A percentile compares a stretch with the other conserved stretches of the same genome.
Evolutionary conservation across 768 basidiomycete species (phyloP).

Genomic region (Hygrocybe coccinea): DNA sequence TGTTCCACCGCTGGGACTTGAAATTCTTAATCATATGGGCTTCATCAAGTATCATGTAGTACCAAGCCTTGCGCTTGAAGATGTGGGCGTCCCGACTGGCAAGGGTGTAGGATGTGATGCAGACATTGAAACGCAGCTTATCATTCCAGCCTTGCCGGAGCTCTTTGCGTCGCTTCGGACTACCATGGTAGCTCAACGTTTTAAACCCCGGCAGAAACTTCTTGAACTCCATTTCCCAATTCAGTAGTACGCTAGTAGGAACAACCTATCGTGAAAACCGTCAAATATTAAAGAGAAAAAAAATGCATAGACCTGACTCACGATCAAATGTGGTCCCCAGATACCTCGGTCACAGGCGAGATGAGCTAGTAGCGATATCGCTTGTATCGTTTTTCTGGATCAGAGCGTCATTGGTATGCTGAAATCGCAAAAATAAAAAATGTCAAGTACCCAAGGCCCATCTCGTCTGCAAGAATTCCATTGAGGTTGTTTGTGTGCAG

Average conservation of each 20-base stretch:
- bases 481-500: conserved; percentile 77
- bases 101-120: conserved; percentile 90
- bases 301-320: conserved; percentile 27
- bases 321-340: conserved; percentile 89
- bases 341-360: conserved; percentile 86
- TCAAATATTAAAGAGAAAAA: conserved; percentile 17
- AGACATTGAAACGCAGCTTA: conserved; percentile 86
- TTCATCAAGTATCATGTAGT: conserved; percentile 94
- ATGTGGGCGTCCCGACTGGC: conserved; percentile 88
- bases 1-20: conserved; percentile 90
- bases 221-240: conserved; percentile 97
- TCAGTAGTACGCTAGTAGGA: conserved; percentile 89
- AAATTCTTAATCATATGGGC: conserved; percentile 99
- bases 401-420: neutral
- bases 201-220: conserved; percentile 90
- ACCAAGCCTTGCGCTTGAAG: conserved; percentile 90
- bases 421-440: conserved; percentile 1
- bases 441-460: conserved; percentile 75
- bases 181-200: conserved; percentile 86
- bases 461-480: conserved; percentile 87
- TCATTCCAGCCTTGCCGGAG: conserved; percentile 88
- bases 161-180: conserved; percentile 82
- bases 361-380: conserved; percentile 89
- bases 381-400: conserved; percentile 92
- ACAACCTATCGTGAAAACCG: conserved; percentile 47